Percentiles rank a stretch among this genome's conserved stretches.
Evolutionary conservation across 78 protist species (phyloP).

Genomic region (Monocercomonoides exilis): DNA sequence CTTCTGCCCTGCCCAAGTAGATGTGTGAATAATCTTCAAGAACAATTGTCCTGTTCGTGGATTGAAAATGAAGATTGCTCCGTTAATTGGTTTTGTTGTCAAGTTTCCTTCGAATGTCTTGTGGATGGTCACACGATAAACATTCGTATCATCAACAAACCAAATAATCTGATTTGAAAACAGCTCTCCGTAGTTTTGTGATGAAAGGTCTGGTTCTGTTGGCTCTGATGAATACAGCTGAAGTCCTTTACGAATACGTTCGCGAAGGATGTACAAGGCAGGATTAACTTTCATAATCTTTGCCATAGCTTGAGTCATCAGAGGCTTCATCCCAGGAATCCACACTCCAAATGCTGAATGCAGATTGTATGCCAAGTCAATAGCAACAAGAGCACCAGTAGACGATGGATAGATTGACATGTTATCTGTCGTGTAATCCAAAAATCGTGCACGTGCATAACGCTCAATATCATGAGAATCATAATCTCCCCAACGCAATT

Average conservation of each 20-base stretch:
- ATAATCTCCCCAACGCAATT: conserved; percentile 95
- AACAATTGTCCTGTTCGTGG: conserved; percentile 98
- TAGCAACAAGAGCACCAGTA: conserved; percentile 88
- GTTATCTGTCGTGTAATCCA: conserved; percentile 93
- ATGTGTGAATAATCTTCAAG: conserved; percentile 96
- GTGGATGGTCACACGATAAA: conserved; percentile 97
- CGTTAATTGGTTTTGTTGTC: conserved; percentile 95
- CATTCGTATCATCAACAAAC: conserved; percentile 99
- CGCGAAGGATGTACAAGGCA: conserved; percentile 92
- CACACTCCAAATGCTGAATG: conserved; percentile 89
- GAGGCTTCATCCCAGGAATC: conserved; percentile 89
- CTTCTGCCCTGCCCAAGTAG: conserved; percentile 98
- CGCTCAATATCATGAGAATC: conserved; percentile 85
- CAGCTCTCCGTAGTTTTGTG: conserved; percentile 93
- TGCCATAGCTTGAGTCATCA: conserved; percentile 87
- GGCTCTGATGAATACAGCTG: conserved; percentile 89
- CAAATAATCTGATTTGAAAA: conserved; percentile 91
- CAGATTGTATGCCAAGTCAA: conserved; percentile 95
- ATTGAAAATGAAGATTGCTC: conserved; percentile 98
- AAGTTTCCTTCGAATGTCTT: conserved; percentile 87
- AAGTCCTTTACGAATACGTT: conserved; percentile 95
- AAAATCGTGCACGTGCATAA: conserved; percentile 92
- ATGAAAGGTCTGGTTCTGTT: conserved; percentile 57
- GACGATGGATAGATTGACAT: conserved; percentile 97
- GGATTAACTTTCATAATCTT: conserved; percentile 93